Evolutionary conservation across 352 stramenopile genomes (phyloP).

Genomic region (Phytophthora constricta): DNA sequence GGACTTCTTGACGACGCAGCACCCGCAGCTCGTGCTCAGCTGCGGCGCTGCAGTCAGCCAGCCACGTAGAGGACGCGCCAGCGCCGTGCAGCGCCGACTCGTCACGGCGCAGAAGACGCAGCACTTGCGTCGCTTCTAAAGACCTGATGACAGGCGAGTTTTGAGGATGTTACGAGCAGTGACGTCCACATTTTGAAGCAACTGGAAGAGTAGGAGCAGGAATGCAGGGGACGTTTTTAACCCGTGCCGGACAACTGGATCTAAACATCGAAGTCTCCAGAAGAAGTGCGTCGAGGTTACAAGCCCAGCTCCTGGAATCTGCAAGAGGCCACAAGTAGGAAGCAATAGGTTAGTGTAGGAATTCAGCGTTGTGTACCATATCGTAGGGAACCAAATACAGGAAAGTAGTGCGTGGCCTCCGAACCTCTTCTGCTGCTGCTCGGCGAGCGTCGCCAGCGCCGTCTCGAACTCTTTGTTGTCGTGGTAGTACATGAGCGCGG

Average conservation of each 20-base stretch:
- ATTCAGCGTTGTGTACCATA: conserved; percentile 25
- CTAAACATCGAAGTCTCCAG: neutral
- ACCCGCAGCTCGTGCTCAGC: conserved; percentile 20
- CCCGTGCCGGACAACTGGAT: conserved; percentile 19
- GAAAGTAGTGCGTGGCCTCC: conserved; percentile 13
- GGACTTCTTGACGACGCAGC: conserved; percentile 56
- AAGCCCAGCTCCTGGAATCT: conserved; percentile 62
- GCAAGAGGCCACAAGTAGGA: conserved; percentile 16
- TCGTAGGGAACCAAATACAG: conserved; percentile 23
- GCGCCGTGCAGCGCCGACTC: conserved; percentile 33
- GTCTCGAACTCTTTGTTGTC: conserved; percentile 73
- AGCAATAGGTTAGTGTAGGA: conserved; percentile 14
- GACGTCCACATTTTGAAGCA: no score
- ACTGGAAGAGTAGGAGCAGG: conserved; percentile 9
- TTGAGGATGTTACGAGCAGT: conserved; percentile 1
- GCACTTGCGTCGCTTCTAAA: conserved; percentile 40
- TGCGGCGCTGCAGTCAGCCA: conserved; percentile 20
- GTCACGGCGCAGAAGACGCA: conserved; percentile 35
- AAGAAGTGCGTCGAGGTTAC: conserved; percentile 28
- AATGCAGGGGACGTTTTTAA: conserved; percentile 14
- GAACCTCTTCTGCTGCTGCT: conserved; percentile 69
- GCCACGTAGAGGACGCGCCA: no score
- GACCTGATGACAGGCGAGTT: neutral
- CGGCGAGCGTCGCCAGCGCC: conserved; percentile 61
- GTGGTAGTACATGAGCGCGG: conserved; percentile 82